These are phyloP conservation scores for Alternaria angustiovoidea DNA, from an alignment of 2,329 filamentous ascomycete genomes.

Conservation along the genomic window DNA sequence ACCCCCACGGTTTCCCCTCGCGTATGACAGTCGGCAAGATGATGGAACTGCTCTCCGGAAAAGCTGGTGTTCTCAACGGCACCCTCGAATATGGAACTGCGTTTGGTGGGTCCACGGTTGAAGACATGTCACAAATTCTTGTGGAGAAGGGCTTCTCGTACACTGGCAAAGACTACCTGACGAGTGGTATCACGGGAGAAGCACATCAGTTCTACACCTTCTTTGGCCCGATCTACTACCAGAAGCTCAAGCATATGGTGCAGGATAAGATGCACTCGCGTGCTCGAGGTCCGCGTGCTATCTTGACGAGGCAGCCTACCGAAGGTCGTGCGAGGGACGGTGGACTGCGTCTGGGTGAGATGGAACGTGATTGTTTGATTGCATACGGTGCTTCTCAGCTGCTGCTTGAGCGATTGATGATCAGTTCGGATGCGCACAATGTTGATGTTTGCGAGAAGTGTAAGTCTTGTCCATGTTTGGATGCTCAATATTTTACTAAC, in stretches of 20 bases:
- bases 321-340: slow-evolving; percentile 94
- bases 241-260: slow-evolving; percentile 99
- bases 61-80: slow-evolving; percentile 87
- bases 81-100: slow-evolving; percentile 88
- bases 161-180: slow-evolving; percentile 97
- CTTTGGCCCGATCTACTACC: slow-evolving; percentile 98
- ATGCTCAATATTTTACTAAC: not conserved
- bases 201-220: slow-evolving; percentile 95
- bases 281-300: slow-evolving; percentile 85
- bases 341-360: slow-evolving; percentile 92
- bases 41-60: slow-evolving; percentile 92
- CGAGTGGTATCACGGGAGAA: slow-evolving; percentile 93
- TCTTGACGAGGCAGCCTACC: slow-evolving; percentile 92
- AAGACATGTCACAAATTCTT: slow-evolving; percentile 87
- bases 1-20: slow-evolving; percentile 98
- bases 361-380: slow-evolving; percentile 98
- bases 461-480: slow-evolving; percentile 14
- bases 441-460: slow-evolving; percentile 95
- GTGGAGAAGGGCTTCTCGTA: slow-evolving; percentile 92
- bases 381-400: slow-evolving; percentile 95
- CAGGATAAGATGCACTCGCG: slow-evolving; percentile 99
- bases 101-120: slow-evolving; percentile 83
- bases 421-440: slow-evolving; percentile 86
- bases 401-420: slow-evolving; percentile 91
- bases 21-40: slow-evolving; percentile 99